Percentiles rank a stretch among this genome's conserved stretches.
phyloP scores from a whole-genome alignment of 441 rosid genomes.

The Cnidoscolus chayamansa region DNA sequence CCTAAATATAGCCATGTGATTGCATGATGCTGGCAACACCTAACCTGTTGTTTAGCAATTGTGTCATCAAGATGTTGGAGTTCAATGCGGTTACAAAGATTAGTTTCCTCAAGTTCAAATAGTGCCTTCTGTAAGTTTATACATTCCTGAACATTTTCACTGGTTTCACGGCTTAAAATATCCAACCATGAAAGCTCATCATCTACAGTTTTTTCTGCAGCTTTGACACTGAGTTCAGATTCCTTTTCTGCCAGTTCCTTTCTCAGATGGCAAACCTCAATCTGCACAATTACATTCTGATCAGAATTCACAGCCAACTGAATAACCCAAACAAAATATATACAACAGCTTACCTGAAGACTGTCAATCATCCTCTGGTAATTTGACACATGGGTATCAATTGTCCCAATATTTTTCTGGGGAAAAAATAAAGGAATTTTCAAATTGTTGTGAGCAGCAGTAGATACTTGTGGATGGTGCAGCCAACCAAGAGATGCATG shows the following conservation, averaged over 20 bases:
- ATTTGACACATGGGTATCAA: constrained; percentile 81
- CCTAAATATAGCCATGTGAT: background rate
- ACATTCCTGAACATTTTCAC: constrained; percentile 94
- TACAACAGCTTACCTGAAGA: constrained; percentile 66
- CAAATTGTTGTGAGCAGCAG: background rate
- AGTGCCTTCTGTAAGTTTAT: constrained; percentile 92
- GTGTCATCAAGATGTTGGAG: constrained; percentile 90
- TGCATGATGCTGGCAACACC: constrained; percentile 1
- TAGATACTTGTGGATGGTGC: background rate
- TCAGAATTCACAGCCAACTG: constrained; percentile 2
- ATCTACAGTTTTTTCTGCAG: constrained; percentile 72
- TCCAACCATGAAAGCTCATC: constrained; percentile 90
- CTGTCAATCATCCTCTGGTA: constrained; percentile 93
- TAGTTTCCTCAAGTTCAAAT: constrained; percentile 89
- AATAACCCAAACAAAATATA: constrained; percentile 11
- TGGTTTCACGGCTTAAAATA: constrained; percentile 80
- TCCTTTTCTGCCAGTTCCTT: constrained; percentile 88
- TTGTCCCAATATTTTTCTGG: constrained; percentile 89
- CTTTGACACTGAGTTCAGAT: constrained; percentile 63
- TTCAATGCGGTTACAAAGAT: constrained; percentile 66
- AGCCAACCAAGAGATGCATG: background rate
- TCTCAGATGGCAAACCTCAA: constrained; percentile 75
- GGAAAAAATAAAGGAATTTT: constrained; percentile 21
- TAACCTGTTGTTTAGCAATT: constrained; percentile 77
- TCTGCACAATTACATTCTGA: constrained; percentile 37